Conservation (phyloP, 306 rosid genomes). For the Acacia melanoxylon region DNA sequence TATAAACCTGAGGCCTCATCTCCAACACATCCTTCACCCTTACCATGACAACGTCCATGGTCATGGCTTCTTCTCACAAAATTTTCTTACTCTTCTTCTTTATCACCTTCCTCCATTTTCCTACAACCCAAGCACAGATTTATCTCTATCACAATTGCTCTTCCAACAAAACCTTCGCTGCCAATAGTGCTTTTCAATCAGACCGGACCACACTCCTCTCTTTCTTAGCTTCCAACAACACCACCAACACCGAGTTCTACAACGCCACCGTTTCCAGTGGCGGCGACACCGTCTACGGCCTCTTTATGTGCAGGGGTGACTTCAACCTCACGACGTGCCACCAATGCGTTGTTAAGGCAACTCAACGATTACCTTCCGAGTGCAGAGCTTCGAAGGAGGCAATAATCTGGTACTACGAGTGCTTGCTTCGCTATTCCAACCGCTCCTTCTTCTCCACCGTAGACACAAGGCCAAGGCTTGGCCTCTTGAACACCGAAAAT, state of each 20-base stretch:
- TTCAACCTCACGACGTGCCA: no score
- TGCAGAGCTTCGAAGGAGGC: no score
- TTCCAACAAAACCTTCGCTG: not conserved
- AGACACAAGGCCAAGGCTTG: no score
- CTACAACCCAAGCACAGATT: not conserved
- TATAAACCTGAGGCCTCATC: not conserved
- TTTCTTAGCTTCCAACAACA: conserved; percentile 24
- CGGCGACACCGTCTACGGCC: not conserved
- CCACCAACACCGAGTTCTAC: not conserved
- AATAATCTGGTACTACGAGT: no score
- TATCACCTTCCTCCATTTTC: not conserved
- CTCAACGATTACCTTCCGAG: no score
- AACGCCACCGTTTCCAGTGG: conserved; percentile 23
- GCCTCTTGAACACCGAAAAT: no score
- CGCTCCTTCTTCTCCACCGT: no score
- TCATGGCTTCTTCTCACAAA: no score
- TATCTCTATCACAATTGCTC: not conserved
- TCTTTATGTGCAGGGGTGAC: no score
- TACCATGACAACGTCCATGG: not conserved
- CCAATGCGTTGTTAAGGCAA: no score
- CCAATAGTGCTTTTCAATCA: conserved; percentile 38
- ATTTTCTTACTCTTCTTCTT: not conserved
- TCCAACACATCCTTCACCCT: not conserved
- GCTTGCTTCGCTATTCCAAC: no score
- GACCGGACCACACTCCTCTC: conserved; percentile 37